Evolutionary conservation across 164 flowering plant genomes (phyloP).

Genomic region (Annona cherimola): DNA sequence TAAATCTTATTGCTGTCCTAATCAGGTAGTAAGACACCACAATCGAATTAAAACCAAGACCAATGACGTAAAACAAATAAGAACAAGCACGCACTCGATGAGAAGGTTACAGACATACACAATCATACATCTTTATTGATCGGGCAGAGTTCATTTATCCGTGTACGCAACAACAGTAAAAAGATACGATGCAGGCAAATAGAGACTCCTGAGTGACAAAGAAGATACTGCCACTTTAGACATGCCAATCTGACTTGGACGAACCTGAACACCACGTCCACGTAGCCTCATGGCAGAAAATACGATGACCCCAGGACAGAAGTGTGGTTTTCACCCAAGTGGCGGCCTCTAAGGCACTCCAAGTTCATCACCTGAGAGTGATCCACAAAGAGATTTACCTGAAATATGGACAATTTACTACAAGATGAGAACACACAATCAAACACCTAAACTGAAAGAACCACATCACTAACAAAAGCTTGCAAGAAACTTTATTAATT

Average conservation of each 20-base stretch:
- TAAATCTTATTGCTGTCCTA: too few relatives aligned
- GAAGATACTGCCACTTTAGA: too few relatives aligned
- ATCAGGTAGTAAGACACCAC: too few relatives aligned
- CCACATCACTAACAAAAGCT: too few relatives aligned
- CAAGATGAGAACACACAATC: not conserved
- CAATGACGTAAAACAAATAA: not conserved
- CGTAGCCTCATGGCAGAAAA: constrained; percentile 20
- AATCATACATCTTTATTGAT: too few relatives aligned
- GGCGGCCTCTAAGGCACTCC: constrained; percentile 82
- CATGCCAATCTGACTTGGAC: not conserved
- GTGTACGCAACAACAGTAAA: not conserved
- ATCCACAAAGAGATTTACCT: constrained; percentile 93
- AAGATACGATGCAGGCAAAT: not conserved
- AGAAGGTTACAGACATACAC: not conserved
- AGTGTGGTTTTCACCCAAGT: constrained; percentile 55
- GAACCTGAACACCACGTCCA: not conserved
- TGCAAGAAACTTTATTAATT: too few relatives aligned
- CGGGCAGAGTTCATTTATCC: not conserved
- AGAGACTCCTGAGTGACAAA: too few relatives aligned
- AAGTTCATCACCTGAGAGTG: constrained; percentile 81
- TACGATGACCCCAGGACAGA: constrained; percentile 50
- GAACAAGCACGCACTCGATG: not conserved
- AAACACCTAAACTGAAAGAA: not conserved
- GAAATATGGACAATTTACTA: constrained; percentile 4
- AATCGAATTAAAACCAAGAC: not conserved